phyloP scores from a whole-genome alignment of 345 rosid genomes.

The Lepidium africanum region DNA sequence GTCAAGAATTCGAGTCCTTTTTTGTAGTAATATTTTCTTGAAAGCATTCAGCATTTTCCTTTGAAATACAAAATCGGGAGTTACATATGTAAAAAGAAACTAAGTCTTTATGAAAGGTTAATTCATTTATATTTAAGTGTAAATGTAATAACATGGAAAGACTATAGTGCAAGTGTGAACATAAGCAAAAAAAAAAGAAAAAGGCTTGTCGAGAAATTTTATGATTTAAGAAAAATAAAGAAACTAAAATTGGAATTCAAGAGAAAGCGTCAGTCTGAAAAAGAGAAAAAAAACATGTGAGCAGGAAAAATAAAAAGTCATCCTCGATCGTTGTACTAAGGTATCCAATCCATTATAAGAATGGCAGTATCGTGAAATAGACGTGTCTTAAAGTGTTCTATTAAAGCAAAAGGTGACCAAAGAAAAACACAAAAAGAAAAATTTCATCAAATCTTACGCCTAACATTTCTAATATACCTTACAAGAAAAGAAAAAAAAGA shows the following conservation, averaged over 20 bases:
- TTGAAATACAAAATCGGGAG: background rate
- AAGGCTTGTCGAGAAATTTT: background rate
- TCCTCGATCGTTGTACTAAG: constrained; percentile 26
- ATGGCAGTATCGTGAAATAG: constrained; percentile 28
- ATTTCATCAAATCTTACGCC: background rate
- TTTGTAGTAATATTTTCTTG: background rate
- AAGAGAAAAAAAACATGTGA: constrained; percentile 9
- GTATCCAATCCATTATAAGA: constrained; percentile 13
- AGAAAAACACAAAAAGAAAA: constrained; percentile 22
- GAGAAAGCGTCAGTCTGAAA: constrained; percentile 25
- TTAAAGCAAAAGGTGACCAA: constrained; percentile 16
- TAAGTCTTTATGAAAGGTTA: no score
- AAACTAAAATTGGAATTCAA: background rate
- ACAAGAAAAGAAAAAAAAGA: background rate
- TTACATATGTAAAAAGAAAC: background rate
- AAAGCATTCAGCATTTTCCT: background rate
- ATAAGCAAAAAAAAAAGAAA: background rate
- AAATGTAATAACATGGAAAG: background rate
- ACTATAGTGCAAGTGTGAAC: constrained; percentile 1
- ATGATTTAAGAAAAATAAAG: background rate
- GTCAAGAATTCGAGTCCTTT: background rate
- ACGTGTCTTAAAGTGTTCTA: background rate
- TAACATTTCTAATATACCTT: background rate
- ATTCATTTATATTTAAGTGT: no score
- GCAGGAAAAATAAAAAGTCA: constrained; percentile 2